phyloP scores from a whole-genome alignment of 1,139 yeast species.

The Hyphopichia khmerensis region DNA sequence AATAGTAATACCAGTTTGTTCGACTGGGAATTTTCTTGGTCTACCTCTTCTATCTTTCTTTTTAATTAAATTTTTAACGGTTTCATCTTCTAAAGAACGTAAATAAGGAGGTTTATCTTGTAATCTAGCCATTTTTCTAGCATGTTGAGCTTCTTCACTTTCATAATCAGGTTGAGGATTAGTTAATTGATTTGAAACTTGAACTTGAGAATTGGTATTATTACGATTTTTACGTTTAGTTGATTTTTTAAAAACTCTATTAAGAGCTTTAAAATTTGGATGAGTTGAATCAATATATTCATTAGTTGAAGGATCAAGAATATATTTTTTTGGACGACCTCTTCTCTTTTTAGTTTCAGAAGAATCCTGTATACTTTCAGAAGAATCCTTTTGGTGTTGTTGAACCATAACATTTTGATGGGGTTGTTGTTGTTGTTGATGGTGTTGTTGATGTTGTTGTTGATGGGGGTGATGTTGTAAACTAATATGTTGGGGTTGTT shows the following conservation, averaged over 20 bases:
- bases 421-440: slow-evolving; percentile 9
- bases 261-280: slow-evolving; percentile 42
- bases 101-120: slow-evolving; percentile 29
- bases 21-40: slow-evolving; percentile 52
- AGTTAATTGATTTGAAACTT: background rate
- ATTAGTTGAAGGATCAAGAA: slow-evolving; percentile 43
- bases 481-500: slow-evolving; percentile 8
- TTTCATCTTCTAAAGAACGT: slow-evolving; percentile 34
- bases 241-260: slow-evolving; percentile 31
- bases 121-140: slow-evolving; percentile 16
- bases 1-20: slow-evolving; percentile 49
- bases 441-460: slow-evolving; percentile 11
- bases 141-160: slow-evolving; percentile 4
- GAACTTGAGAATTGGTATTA: background rate
- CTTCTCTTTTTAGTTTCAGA: slow-evolving; percentile 34
- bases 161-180: background rate
- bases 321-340: slow-evolving; percentile 46
- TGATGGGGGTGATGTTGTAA: slow-evolving; percentile 9
- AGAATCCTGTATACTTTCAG: slow-evolving; percentile 4
- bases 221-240: slow-evolving; percentile 4
- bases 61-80: slow-evolving; percentile 37
- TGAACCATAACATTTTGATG: slow-evolving; percentile 2
- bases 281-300: slow-evolving; percentile 45
- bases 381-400: slow-evolving; percentile 3
- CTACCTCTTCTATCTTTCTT: slow-evolving; percentile 50